phyloP scores from a whole-genome alignment of 345 rosid genomes.

The Diplotaxis tenuifolia region DNA sequence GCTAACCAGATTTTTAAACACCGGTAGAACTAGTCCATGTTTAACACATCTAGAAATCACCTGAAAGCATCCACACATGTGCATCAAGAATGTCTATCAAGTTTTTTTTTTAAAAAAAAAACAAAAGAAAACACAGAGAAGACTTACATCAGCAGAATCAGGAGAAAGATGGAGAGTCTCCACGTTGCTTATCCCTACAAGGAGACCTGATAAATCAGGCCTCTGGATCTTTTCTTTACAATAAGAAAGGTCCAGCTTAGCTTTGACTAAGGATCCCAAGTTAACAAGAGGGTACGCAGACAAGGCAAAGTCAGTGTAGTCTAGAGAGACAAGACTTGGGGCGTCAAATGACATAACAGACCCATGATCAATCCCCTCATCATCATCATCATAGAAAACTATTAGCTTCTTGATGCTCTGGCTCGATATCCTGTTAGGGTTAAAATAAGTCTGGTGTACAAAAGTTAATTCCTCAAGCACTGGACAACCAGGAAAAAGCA shows the following conservation, averaged over 20 bases:
- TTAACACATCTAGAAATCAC: background rate
- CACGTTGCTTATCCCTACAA: too few species aligned
- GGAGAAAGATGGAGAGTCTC: too few species aligned
- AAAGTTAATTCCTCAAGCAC: constrained; percentile 5
- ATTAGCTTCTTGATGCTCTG: background rate
- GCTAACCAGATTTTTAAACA: background rate
- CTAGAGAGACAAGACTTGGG: background rate
- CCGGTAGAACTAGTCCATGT: background rate
- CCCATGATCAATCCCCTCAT: too few species aligned
- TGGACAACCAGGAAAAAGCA: constrained; percentile 12
- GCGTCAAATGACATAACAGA: too few species aligned
- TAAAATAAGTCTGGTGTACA: background rate
- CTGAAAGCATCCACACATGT: background rate
- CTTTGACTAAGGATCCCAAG: constrained; percentile 4
- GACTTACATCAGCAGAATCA: too few species aligned
- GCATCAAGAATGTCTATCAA: background rate
- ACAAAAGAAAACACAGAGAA: too few species aligned
- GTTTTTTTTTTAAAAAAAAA: too few species aligned
- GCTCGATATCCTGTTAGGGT: background rate
- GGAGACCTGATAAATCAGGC: background rate
- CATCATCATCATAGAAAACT: background rate
- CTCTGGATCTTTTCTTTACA: background rate
- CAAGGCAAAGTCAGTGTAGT: constrained; percentile 1
- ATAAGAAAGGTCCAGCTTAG: background rate
- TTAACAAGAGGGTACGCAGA: background rate